These are phyloP conservation scores for Tetrahymena elliotti DNA, from an alignment of 73 alveolate genomes.

Conservation along the genomic window DNA sequence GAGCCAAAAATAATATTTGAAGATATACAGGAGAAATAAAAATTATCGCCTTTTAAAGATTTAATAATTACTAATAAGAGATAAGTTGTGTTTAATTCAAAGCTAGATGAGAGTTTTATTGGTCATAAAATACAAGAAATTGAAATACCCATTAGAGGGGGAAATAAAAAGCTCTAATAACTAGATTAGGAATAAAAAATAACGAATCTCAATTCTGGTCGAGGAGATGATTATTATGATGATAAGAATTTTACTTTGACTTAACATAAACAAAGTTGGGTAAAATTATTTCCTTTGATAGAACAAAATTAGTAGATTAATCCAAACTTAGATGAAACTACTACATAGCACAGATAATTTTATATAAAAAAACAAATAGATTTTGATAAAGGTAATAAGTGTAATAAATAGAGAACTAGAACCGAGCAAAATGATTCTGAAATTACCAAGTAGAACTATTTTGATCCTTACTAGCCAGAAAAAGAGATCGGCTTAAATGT, in stretches of 20 bases:
- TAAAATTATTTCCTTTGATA: not conserved
- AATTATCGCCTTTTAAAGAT: not conserved
- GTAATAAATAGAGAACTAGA: not conserved
- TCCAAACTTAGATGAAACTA: not conserved
- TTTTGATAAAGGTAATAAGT: not conserved
- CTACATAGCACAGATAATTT: not conserved
- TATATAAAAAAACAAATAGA: not conserved
- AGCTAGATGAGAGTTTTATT: not conserved
- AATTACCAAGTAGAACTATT: not conserved
- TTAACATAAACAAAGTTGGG: not conserved
- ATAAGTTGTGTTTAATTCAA: not conserved
- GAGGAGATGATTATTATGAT: not conserved
- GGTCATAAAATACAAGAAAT: not conserved
- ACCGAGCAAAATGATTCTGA: not conserved
- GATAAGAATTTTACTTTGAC: not conserved
- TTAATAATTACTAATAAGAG: not conserved
- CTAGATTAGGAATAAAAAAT: not conserved
- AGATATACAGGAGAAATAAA: not conserved
- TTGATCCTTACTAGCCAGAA: not conserved
- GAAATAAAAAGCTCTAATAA: not conserved
- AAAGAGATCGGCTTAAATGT: no score
- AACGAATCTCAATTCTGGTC: not conserved
- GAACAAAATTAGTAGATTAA: not conserved
- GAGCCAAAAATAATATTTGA: not conserved
- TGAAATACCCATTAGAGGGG: not conserved